These are phyloP conservation scores for Aspergillus sclerotioniger DNA, from an alignment of 495 filamentous ascomycete genomes.

Conservation along the genomic window DNA sequence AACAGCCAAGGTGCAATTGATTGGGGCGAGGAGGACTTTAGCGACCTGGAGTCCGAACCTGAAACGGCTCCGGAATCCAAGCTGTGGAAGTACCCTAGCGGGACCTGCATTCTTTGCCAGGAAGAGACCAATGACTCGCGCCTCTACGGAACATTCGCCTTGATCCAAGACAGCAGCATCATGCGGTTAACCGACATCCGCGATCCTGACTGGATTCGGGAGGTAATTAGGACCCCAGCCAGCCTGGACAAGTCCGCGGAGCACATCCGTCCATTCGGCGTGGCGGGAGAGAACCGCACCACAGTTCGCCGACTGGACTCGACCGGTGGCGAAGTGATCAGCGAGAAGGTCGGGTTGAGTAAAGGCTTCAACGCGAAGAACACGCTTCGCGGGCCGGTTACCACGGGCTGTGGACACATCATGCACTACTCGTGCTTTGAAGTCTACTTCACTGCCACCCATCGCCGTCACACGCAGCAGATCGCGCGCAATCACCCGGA, in stretches of 20 bases:
- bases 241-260: conserved; percentile 85
- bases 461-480: conserved; percentile 80
- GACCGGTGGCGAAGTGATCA: conserved; percentile 64
- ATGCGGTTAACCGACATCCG: conserved; percentile 79
- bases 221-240: conserved; percentile 71
- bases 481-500: conserved; percentile 94
- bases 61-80: conserved; percentile 59
- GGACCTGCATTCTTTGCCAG: conserved; percentile 93
- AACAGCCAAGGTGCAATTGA: conserved; percentile 79
- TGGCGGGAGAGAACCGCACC: conserved; percentile 80
- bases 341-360: conserved; percentile 78
- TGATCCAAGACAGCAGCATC: conserved; percentile 83
- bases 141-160: conserved; percentile 87
- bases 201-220: conserved; percentile 79
- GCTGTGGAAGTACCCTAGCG: conserved; percentile 88
- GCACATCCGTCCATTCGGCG: conserved; percentile 78
- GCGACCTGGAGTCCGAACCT: conserved; percentile 61
- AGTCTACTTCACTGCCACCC: conserved; percentile 76
- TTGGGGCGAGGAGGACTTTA: conserved; percentile 78
- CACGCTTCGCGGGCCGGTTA: conserved; percentile 72
- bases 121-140: conserved; percentile 89
- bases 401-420: conserved; percentile 92
- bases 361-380: conserved; percentile 77
- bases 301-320: conserved; percentile 71
- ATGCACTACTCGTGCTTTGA: conserved; percentile 99